These are phyloP conservation scores for Aureobasidium uvarum DNA, from an alignment of 2,329 filamentous ascomycete species.

Conservation along the genomic window DNA sequence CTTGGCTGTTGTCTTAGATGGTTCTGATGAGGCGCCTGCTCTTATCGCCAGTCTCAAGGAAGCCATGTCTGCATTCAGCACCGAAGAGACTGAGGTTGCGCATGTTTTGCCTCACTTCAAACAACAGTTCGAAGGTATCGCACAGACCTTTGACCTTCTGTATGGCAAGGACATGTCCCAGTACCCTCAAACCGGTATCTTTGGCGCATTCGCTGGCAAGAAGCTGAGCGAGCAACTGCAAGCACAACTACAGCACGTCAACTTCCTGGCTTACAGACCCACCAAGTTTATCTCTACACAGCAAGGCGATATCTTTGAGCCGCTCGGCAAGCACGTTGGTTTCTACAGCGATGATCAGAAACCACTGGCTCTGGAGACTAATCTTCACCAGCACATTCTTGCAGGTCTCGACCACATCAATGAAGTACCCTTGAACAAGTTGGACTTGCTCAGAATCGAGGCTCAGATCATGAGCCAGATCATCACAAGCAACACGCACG, in stretches of 20 bases:
- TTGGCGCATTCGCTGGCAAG: neutral
- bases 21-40: conserved; percentile 20
- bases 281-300: conserved; percentile 10
- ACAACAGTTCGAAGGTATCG: conserved; percentile 47
- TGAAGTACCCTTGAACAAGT: conserved; percentile 18
- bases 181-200: neutral
- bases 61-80: conserved; percentile 34
- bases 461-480: conserved; percentile 41
- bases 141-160: conserved; percentile 45
- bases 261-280: conserved; percentile 19
- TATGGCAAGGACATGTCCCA: conserved; percentile 9
- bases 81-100: conserved; percentile 30
- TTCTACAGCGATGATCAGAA: conserved; percentile 16
- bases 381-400: conserved; percentile 16
- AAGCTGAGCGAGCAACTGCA: conserved; percentile 8
- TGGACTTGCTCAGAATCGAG: conserved; percentile 46
- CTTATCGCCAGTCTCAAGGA: conserved; percentile 39
- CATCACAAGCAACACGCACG: conserved; percentile 38
- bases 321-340: conserved; percentile 19
- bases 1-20: conserved; percentile 16
- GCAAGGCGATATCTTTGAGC: neutral
- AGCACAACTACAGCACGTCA: neutral
- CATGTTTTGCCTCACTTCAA: conserved; percentile 44
- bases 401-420: conserved; percentile 18
- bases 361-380: conserved; percentile 7